Percentiles rank a stretch among this genome's conserved stretches.
These are phyloP conservation scores for Smittium mucronatum DNA, from an alignment of 371 early-diverging fungal species.

Conservation along the genomic window DNA sequence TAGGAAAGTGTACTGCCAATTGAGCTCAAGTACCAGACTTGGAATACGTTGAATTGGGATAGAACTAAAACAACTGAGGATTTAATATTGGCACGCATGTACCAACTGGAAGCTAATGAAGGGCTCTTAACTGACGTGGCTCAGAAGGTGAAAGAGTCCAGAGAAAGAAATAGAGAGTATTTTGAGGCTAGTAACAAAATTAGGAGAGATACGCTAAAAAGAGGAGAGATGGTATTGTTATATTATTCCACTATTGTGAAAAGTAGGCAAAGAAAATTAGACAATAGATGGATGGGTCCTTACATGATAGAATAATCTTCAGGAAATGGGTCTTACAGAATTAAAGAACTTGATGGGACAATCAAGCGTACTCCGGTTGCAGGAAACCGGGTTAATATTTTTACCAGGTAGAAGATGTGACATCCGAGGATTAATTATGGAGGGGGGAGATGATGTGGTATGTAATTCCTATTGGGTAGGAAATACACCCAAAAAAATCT, in stretches of 20 bases:
- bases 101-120: slow-evolving; percentile 8
- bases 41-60: slow-evolving; percentile 13
- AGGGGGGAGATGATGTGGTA: not conserved
- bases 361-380: not conserved
- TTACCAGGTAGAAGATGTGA: not conserved
- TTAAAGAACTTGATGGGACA: not conserved
- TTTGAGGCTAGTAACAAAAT: not conserved
- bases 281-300: slow-evolving; percentile 14
- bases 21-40: slow-evolving; percentile 12
- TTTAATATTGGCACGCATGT: not conserved
- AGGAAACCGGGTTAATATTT: not conserved
- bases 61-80: slow-evolving; percentile 1
- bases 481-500: no score
- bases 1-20: slow-evolving; percentile 16
- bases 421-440: not conserved
- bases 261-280: slow-evolving; percentile 9
- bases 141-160: not conserved
- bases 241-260: slow-evolving; percentile 5
- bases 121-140: not conserved
- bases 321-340: not conserved
- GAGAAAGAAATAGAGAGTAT: not conserved
- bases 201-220: not conserved
- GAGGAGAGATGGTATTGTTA: slow-evolving; percentile 10
- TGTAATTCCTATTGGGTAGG: no score
- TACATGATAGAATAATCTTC: slow-evolving; percentile 10